Evolutionary conservation across 2,329 filamentous ascomycete species (phyloP).

Genomic region (Pseudogymnoascus sp.): DNA sequence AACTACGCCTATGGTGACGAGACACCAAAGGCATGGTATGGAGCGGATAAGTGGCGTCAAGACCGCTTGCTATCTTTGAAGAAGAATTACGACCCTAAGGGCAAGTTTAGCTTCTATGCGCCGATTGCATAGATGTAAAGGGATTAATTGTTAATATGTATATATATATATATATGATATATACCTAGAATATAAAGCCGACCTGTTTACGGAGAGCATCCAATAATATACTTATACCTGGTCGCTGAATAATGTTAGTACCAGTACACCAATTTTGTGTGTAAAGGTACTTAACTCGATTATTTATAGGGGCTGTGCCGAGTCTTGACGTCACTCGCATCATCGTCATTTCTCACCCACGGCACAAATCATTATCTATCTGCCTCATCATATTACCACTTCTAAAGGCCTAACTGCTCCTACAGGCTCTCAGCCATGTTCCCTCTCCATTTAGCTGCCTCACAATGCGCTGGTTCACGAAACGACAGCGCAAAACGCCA

Average conservation of each 20-base stretch:
- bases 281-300: background rate
- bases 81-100: slow-evolving; percentile 40
- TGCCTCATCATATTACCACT: background rate
- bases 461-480: slow-evolving; percentile 1
- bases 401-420: background rate
- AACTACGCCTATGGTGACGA: slow-evolving; percentile 48
- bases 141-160: background rate
- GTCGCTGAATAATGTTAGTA: background rate
- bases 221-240: background rate
- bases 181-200: too few species aligned
- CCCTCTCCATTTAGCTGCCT: background rate
- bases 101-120: slow-evolving; percentile 39
- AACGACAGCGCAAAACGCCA: background rate
- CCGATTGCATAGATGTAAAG: slow-evolving; percentile 27
- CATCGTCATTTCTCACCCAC: background rate
- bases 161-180: background rate
- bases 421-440: background rate
- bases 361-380: background rate
- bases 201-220: background rate
- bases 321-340: background rate
- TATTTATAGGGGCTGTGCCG: background rate
- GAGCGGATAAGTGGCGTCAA: slow-evolving; percentile 42
- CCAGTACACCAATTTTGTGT: background rate
- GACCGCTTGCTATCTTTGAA: slow-evolving; percentile 40
- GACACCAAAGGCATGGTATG: slow-evolving; percentile 37